phyloP scores from a whole-genome alignment of 2,329 filamentous ascomycete genomes.

The Cordyceps farinosa region DNA sequence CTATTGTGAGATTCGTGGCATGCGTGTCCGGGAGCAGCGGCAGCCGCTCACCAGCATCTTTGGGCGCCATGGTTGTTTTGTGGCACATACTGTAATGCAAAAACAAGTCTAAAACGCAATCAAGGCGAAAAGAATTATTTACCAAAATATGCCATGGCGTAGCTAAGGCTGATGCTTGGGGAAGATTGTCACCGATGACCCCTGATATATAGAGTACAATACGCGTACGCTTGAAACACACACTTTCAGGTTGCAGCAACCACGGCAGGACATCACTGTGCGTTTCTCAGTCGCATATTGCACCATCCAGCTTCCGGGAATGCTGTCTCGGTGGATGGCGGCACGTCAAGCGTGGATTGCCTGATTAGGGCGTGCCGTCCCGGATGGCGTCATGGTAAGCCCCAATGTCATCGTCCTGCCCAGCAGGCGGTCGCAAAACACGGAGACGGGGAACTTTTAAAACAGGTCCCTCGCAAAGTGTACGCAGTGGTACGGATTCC shows the following conservation, averaged over 20 bases:
- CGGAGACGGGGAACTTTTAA: not conserved
- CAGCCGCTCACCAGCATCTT: not conserved
- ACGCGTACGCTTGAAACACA: not conserved
- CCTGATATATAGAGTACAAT: not conserved
- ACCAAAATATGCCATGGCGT: not conserved
- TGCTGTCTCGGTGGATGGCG: not conserved
- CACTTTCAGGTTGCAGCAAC: not conserved
- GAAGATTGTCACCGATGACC: not conserved
- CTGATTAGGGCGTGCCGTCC: conserved; percentile 1
- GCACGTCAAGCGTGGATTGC: not conserved
- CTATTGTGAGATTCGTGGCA: not conserved
- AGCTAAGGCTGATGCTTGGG: too few relatives aligned
- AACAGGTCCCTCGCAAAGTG: not conserved
- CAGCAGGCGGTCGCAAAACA: not conserved
- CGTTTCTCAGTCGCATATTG: not conserved
- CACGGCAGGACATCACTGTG: not conserved
- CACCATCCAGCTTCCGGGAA: not conserved
- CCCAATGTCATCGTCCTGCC: conserved; percentile 13
- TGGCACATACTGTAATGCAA: too few relatives aligned
- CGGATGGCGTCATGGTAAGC: conserved; percentile 16
- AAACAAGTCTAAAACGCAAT: not conserved
- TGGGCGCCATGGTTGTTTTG: not conserved
- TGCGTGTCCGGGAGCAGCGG: conserved; percentile 9
- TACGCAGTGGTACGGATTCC: too few relatives aligned
- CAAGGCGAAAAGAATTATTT: not conserved